Evolutionary conservation across 2,329 filamentous ascomycete species (phyloP), one percentile per base, ranked within the genome.

Genomic region (Acrodontium crateriforme): DNA sequence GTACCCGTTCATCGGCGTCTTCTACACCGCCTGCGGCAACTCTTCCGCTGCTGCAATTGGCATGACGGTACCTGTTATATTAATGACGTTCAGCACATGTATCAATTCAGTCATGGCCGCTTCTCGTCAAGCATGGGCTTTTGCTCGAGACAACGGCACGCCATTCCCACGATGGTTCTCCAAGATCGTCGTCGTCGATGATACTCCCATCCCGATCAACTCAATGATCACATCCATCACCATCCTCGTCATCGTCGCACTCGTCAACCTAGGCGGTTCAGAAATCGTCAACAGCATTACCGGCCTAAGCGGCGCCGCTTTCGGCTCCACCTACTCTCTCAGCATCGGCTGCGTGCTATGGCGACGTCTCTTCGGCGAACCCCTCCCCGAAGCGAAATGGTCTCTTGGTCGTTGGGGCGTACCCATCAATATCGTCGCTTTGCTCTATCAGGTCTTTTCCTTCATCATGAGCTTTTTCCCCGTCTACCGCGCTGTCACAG

Each of bases 271-370:
- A 11, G 45, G 44, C 18, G 41, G 36, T 7, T 29, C 33, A 18
- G 36, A 38, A 12, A 44, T 42, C n/a, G 47, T 49, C 41, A 54
- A 54, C 31, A 44, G 50, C 30, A 42, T 59, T 32, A 51, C 57
- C 18, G 56, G 53, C 1, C 47, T 60, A n/a, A 49, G 49, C 27
- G 40, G 53, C 10, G 50, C 53, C 4, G 49, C 50, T 5, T 39
- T 56, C 5, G 51, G 60, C 46, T 52, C 50, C 7, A 56, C 55
- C 9, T 62, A 60, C 44, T 44, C 53, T 24, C 44, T 60, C 30
- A 49, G 44, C 12, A 58, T 60, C 30, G 50, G 51, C 29, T 53
- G 51, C 31, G 49, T 61, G 6, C 44, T 59, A 12, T 55, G 52
- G 35, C 46, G 53, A 18, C 52, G 56, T 22, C 36, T 59, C 24